Base-by-base conservation (phyloP, 768 basidiomycete genomes). In the Phylloporus sp. region DNA sequence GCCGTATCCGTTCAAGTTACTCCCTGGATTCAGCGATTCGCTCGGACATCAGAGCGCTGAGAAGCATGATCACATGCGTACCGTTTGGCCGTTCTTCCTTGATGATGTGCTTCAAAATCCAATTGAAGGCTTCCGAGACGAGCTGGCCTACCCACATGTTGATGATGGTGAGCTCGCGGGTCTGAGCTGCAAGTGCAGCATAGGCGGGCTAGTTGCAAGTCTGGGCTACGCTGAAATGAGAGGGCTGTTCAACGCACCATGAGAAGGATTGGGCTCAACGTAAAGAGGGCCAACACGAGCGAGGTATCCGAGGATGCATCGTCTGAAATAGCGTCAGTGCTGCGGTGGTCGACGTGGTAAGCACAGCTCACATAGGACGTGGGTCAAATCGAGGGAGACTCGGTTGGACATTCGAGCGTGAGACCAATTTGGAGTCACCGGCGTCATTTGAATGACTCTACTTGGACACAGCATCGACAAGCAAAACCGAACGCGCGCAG, bases 91-190 rank as follows among this genome's bases (percentile, higher is more conserved):
- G 75, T 20, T 79, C 80, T 58, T 89, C 73, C 59, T 82, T 84
- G 31, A 90, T 65, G 31, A 71, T 48, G 38, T 71, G 80, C 62
- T 92, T 92, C 20, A 91, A 58, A 23, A 80, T 60, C 61, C 75
- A 79, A 55, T 90, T 92, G 48, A 86, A 62, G 3, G 62, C 78
- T 61, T 91, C 90, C 27, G 84, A 83, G 4, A 73, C 68, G 44
- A 88, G 61, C 60, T 92, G 90, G 26, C 90, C 90, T 1, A 74
- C 73, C 84, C 88, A 89, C 88, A 91, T 90, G 35, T 81, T 74
- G 50, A 90, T 75, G 60, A 92, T 76, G n/a, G 83, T 68, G 41
- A 85, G 76, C 64, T 92, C 90, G 23, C 90, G 81, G 4, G 84
- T 87, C 52, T 84, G 79, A 4, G 88, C 75, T 3, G 81, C 77